Evolutionary conservation across 2,329 filamentous ascomycete genomes (phyloP).

Genomic region (Diplodia scrobiculata): DNA sequence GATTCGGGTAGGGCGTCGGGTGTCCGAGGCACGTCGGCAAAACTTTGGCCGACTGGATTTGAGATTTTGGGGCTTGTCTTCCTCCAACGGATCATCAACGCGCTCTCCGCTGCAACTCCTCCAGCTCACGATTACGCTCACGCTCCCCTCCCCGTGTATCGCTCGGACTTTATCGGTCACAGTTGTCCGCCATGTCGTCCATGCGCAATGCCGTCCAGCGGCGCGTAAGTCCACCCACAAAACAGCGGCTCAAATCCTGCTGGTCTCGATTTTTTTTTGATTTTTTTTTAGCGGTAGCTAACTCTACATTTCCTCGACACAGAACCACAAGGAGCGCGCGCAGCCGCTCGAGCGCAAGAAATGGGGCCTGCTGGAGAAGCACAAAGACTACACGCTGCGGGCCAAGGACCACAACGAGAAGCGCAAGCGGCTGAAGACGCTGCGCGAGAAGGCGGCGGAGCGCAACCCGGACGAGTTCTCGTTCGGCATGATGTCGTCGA

Average conservation of each 20-base stretch:
- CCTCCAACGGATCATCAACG: not conserved
- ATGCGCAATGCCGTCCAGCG: slow-evolving; percentile 40
- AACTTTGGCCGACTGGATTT: slow-evolving; percentile 13
- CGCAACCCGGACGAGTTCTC: slow-evolving; percentile 68
- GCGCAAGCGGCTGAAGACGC: slow-evolving; percentile 60
- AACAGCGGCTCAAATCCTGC: too few relatives aligned
- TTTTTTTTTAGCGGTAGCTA: not conserved
- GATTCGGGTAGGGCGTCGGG: not conserved
- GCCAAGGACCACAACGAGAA: slow-evolving; percentile 66
- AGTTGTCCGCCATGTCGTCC: slow-evolving; percentile 29
- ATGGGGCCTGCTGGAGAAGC: slow-evolving; percentile 92
- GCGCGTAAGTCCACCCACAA: slow-evolving; percentile 19
- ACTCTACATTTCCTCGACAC: slow-evolving; percentile 50
- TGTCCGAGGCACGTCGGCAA: slow-evolving; percentile 2
- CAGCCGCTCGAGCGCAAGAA: slow-evolving; percentile 81
- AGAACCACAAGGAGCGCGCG: slow-evolving; percentile 85
- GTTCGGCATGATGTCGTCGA: slow-evolving; percentile 63
- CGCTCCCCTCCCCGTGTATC: not conserved
- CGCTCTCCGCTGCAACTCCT: not conserved
- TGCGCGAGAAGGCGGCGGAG: slow-evolving; percentile 62
- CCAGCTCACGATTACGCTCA: not conserved
- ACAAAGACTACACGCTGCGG: slow-evolving; percentile 75
- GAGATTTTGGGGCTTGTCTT: slow-evolving; percentile 15
- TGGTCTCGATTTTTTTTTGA: too few relatives aligned
- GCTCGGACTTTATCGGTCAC: not conserved